Conservation (phyloP, 805 yeast genomes). For the Lipomyces starkeyi region DNA sequence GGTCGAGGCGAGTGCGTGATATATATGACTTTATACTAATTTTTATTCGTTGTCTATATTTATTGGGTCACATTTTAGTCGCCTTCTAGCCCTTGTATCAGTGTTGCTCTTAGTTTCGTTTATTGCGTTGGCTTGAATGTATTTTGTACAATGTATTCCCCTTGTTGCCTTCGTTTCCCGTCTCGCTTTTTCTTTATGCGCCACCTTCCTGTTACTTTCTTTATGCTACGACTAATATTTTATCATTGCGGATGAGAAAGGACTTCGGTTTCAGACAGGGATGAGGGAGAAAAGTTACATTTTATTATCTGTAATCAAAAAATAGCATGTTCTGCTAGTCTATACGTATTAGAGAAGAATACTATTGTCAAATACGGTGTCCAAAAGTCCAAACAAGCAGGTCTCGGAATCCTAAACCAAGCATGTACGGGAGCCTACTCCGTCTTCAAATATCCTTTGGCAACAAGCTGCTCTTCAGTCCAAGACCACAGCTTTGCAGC, state of each 20-base stretch:
- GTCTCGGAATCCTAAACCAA: background rate
- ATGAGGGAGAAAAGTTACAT: slow-evolving; percentile 6
- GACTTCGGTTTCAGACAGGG: background rate
- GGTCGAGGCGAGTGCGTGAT: slow-evolving; percentile 18
- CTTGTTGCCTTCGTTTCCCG: slow-evolving; percentile 3
- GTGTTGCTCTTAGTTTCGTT: slow-evolving; percentile 5
- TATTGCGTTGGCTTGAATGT: slow-evolving; percentile 4
- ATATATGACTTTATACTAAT: background rate
- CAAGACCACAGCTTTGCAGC: slow-evolving; percentile 29
- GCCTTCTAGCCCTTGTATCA: background rate
- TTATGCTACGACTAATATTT: background rate
- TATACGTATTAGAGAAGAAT: background rate
- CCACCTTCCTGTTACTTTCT: slow-evolving; percentile 9
- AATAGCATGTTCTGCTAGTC: background rate
- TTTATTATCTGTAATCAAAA: background rate
- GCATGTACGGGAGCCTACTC: background rate
- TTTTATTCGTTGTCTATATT: slow-evolving; percentile 7
- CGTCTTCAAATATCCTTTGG: slow-evolving; percentile 21
- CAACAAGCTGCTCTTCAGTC: slow-evolving; percentile 26
- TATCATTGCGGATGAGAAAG: slow-evolving; percentile 5
- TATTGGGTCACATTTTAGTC: background rate
- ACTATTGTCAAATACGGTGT: background rate
- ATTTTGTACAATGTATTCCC: slow-evolving; percentile 7
- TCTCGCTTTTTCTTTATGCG: slow-evolving; percentile 3
- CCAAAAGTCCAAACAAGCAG: background rate